Evolutionary conservation across 768 basidiomycete genomes (phyloP).

Genomic region (Hygrophoropsis aurantiaca): DNA sequence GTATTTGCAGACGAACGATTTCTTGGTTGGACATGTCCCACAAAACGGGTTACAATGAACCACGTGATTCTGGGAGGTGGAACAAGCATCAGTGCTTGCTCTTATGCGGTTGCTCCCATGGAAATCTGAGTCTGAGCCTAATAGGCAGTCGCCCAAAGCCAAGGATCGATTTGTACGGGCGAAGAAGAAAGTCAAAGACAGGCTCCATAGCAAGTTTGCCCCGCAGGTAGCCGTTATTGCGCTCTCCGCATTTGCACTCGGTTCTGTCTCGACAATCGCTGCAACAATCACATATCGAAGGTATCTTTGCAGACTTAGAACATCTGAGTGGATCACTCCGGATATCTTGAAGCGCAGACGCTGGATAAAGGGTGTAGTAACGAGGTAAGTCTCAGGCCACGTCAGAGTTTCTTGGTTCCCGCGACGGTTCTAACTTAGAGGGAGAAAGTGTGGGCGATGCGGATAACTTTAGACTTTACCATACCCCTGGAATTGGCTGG

Average conservation of each 20-base stretch:
- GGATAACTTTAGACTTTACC: conserved; percentile 85
- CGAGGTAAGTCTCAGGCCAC: conserved; percentile 50
- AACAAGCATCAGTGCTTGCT: too few relatives aligned
- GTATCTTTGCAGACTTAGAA: conserved; percentile 59
- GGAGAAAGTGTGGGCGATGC: conserved; percentile 72
- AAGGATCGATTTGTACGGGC: too few relatives aligned
- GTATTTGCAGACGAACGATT: too few relatives aligned
- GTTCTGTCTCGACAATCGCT: conserved; percentile 35
- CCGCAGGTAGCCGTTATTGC: conserved; percentile 5
- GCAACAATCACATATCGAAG: conserved; percentile 43
- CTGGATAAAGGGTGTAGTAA: conserved; percentile 81
- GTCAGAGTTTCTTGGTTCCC: background rate
- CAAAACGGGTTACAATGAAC: too few relatives aligned
- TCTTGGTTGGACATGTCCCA: too few relatives aligned
- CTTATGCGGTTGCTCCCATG: background rate
- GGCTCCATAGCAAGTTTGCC: background rate
- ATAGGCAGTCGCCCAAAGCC: background rate
- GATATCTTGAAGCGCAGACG: conserved; percentile 52
- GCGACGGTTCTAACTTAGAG: background rate
- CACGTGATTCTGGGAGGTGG: too few relatives aligned
- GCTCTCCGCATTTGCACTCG: conserved; percentile 40
- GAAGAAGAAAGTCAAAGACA: background rate
- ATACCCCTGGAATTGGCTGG: conserved; percentile 79
- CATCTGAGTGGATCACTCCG: conserved; percentile 70
- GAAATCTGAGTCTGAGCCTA: conserved; percentile 4